Evolutionary conservation across 768 basidiomycete genomes (phyloP).

Genomic region (Boletus rubescentipes): DNA sequence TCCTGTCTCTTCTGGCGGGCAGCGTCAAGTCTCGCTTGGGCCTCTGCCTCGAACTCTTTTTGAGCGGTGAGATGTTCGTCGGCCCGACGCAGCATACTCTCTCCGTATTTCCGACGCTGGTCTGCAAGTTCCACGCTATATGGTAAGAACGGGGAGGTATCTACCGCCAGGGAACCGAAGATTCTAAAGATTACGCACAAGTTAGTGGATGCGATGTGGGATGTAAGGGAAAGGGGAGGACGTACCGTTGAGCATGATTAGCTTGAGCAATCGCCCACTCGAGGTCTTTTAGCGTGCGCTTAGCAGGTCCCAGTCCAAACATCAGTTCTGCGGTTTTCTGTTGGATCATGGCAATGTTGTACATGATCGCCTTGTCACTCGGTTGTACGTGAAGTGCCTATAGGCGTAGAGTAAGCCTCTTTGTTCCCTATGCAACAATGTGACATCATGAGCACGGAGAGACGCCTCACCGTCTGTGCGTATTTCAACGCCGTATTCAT

Average conservation of each 20-base stretch:
- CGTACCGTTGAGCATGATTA: slow-evolving; percentile 81
- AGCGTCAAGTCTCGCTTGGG: slow-evolving; percentile 67
- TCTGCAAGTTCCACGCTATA: slow-evolving; percentile 88
- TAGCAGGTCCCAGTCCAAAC: slow-evolving; percentile 66
- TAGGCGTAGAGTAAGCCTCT: slow-evolving; percentile 1
- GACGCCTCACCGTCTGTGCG: slow-evolving; percentile 63
- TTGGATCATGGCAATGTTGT: slow-evolving; percentile 98
- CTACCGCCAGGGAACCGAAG: slow-evolving; percentile 80
- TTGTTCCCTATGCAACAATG: not conserved
- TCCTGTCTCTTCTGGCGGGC: slow-evolving; percentile 79
- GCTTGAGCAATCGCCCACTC: slow-evolving; percentile 78
- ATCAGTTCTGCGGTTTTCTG: slow-evolving; percentile 95
- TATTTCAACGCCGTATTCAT: slow-evolving; percentile 86
- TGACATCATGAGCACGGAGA: not conserved
- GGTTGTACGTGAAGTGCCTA: slow-evolving; percentile 87
- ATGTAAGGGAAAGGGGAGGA: not conserved
- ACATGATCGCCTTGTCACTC: slow-evolving; percentile 84
- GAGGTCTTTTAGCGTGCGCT: slow-evolving; percentile 80
- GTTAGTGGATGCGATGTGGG: not conserved
- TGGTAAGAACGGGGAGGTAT: slow-evolving; percentile 65
- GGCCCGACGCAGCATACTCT: slow-evolving; percentile 76
- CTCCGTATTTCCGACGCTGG: slow-evolving; percentile 87
- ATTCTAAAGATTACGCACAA: slow-evolving; percentile 45
- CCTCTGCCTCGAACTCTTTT: slow-evolving; percentile 67
- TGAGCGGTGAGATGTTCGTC: slow-evolving; percentile 79